Base-by-base conservation (phyloP, 441 rosid species). In the Melastoma candidum region DNA sequence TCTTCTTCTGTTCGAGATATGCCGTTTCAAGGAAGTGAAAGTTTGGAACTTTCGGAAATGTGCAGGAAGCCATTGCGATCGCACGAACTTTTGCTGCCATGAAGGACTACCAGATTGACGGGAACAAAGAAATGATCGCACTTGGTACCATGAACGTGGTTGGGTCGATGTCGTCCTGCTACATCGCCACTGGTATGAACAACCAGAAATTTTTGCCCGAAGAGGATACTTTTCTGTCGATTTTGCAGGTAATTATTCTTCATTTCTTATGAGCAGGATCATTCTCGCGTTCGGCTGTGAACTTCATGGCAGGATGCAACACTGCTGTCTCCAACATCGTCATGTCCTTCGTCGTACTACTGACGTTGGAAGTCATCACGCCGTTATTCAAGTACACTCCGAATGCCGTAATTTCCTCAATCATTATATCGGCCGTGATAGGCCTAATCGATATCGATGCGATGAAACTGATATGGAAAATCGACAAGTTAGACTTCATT, bases 71-170 rank as follows among this genome's bases (percentile, higher is more conserved):
- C 11, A n/a, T 52, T 14, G 63, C 57, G 4, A 60, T 60, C 17
- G 63, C 56, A 7, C 45, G 63, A 27, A 60, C 63, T 45, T 60
- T 60, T 60, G 63, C 63, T 26, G 11, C 57, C 25, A 51, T 51
- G 63, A 60, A 60, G 53, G 63, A 60, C 56, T 60, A 60, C 32
- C 63, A 60, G 57, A 29, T 60, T 13, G 63, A 60, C 17, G 63
- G 63, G 3, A 60, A 60, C 24, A 60, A 60, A 49, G 63, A 60
- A 51, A 60, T 60, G 63, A 12, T 60, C 9, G 63, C 63, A n/a
- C 57, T 60, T 4, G 63, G 63, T 14, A 51, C 51, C 0, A 60
- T 60, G 63, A 60, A 60, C 10, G 39, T 60, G 29, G 17, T 60
- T 0, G 63, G 63, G 29, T 60, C 63, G 10, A 46, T 60, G 56